Evolutionary conservation across 1,284 basidiomycete species (phyloP), one percentile per base, ranked within the genome.

Genomic region (Lentinula novae-zelandiae): DNA sequence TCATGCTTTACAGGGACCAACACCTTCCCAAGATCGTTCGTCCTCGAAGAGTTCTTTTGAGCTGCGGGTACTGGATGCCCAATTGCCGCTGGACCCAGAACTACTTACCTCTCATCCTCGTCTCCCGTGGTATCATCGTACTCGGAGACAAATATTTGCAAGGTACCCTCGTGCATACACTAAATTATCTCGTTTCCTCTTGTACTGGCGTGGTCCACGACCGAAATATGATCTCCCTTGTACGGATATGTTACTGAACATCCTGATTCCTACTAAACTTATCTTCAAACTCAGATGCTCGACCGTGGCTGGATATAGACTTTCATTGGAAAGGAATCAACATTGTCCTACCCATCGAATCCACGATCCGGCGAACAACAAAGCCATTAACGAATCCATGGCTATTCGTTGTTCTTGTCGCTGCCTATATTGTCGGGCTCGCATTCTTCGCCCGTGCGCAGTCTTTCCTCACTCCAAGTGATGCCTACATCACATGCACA

Each of bases 371-470:
- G 49, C 78, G 77, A 36, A 55, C 75, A 51, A 87, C 86, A 15
- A 78, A 76, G 48, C 77, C 72, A 5, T 72, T 89, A 53, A 81
- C 82, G 2, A 72, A 72, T 34, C 75, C 78, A 13, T 84, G 80
- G 79, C 64, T 90, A 12, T 79, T 90, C 60, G 62, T 79, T 17
- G 33, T 86, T 50, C 78, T 91, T 33, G 80, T 74, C 40, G 76
- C 76, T 34, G 85, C 76, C 0, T 94, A 92, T 71, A 87, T 93
- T 64, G 79, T 92, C 54, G 83, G 80, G 17, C 78, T 93, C 48
- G 82, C 89, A 0, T 91, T 93, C 73, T 82, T 93, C 63, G 75
- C 83, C 5, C 81, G 87, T n/a, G 79, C 84, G 8, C 87, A 92
- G 64, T 90, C 84, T 58, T 93, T 87, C 72, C 74, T 84, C 53